Conservation (phyloP, 2,329 filamentous ascomycete genomes). For the Ceratocystis cacaofunesta region DNA sequence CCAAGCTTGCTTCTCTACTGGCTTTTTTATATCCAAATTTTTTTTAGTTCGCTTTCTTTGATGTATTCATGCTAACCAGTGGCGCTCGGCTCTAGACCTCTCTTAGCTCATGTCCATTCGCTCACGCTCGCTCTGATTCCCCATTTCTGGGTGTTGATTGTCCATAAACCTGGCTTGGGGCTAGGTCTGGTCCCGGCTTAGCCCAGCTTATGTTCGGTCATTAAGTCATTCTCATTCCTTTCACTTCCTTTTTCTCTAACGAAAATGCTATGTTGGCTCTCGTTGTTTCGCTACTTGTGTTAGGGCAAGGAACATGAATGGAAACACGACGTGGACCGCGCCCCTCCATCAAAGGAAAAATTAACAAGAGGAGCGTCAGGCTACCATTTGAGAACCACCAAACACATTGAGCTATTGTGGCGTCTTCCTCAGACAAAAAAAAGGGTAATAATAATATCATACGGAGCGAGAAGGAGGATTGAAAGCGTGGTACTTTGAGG, state of each 20-base stretch:
- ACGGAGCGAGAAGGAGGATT: background rate
- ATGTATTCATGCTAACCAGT: background rate
- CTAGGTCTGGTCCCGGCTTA: background rate
- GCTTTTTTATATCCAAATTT: background rate
- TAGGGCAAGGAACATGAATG: background rate
- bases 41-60: background rate
- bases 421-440: background rate
- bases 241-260: background rate
- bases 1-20: background rate
- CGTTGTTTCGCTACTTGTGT: background rate
- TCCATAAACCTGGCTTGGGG: background rate
- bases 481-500: conserved; percentile 4
- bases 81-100: background rate
- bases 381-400: background rate
- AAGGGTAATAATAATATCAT: background rate
- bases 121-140: background rate
- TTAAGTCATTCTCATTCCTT: background rate
- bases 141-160: background rate
- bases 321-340: background rate
- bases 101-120: too few species aligned
- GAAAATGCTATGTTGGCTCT: background rate
- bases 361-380: background rate
- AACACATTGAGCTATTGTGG: background rate
- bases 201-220: background rate
- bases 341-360: background rate